Percentiles rank a stretch among this genome's conserved stretches.
phyloP scores from a whole-genome alignment of 2,329 filamentous ascomycete species.

The Ciborinia camelliae region DNA sequence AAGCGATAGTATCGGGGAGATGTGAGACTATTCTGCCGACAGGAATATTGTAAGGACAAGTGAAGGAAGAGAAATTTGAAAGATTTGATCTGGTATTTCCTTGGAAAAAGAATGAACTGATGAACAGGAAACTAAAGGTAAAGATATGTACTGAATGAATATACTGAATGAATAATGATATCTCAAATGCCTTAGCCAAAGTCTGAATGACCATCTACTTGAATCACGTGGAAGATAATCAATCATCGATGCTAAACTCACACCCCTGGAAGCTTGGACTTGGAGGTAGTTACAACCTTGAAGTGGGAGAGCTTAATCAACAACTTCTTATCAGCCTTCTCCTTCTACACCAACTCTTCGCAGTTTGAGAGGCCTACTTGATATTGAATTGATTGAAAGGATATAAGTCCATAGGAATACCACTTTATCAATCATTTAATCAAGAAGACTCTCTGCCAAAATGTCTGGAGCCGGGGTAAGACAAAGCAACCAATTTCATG shows the following conservation, averaged over 20 bases:
- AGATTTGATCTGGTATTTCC: background rate
- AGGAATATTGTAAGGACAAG: slow-evolving; percentile 2
- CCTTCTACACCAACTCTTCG: background rate
- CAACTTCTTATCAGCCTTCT: slow-evolving; percentile 18
- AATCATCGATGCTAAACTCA: slow-evolving; percentile 7
- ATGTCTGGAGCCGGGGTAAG: slow-evolving; percentile 54
- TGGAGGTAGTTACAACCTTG: slow-evolving; percentile 18
- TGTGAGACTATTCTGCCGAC: slow-evolving; percentile 4
- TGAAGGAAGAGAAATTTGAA: background rate
- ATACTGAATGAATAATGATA: background rate
- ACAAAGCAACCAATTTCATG: slow-evolving; percentile 21
- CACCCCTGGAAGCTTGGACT: slow-evolving; percentile 12
- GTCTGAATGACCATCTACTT: background rate
- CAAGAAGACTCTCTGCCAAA: slow-evolving; percentile 27
- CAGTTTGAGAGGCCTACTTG: background rate
- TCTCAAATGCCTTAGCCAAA: background rate
- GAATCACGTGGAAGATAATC: slow-evolving; percentile 7
- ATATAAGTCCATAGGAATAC: background rate
- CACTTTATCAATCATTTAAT: background rate
- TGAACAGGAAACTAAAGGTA: background rate
- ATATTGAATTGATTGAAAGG: background rate
- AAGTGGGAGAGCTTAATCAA: slow-evolving; percentile 21
- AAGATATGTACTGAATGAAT: background rate
- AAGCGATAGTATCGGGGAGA: slow-evolving; percentile 14
- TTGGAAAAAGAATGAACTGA: too few relatives aligned